These are phyloP conservation scores for Pseudopyrenochaeta lycopersici DNA, from an alignment of 2,329 filamentous ascomycete species.

Conservation along the genomic window DNA sequence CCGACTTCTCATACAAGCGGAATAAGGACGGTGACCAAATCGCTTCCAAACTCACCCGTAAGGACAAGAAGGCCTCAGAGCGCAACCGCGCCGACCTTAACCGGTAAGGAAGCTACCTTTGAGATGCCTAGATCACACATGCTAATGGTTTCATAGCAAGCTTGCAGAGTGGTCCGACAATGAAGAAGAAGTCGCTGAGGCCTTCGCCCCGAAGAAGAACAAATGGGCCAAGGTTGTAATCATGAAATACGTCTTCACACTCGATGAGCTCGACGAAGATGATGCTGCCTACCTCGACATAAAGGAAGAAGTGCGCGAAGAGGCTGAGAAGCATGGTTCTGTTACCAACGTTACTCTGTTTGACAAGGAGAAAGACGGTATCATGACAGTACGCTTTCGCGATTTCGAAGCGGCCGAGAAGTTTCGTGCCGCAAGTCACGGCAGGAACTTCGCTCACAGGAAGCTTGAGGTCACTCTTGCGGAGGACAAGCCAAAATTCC, in stretches of 20 bases:
- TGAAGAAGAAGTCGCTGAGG: slow-evolving; percentile 59
- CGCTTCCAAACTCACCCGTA: slow-evolving; percentile 62
- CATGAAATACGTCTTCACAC: slow-evolving; percentile 91
- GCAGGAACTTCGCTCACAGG: slow-evolving; percentile 23
- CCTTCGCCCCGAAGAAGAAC: slow-evolving; percentile 59
- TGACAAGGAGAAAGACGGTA: slow-evolving; percentile 83
- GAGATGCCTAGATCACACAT: background rate
- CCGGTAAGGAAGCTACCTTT: slow-evolving; percentile 51
- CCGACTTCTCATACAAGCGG: slow-evolving; percentile 92
- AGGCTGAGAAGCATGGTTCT: slow-evolving; percentile 84
- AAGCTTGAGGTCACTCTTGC: slow-evolving; percentile 32
- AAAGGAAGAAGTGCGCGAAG: slow-evolving; percentile 91
- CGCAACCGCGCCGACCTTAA: slow-evolving; percentile 90
- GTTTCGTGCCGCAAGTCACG: slow-evolving; percentile 32
- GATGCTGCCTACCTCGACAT: slow-evolving; percentile 85
- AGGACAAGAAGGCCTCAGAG: slow-evolving; percentile 89
- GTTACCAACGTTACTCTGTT: slow-evolving; percentile 93
- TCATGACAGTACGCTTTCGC: slow-evolving; percentile 85
- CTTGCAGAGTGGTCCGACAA: slow-evolving; percentile 97
- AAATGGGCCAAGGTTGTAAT: slow-evolving; percentile 83
- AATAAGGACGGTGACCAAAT: slow-evolving; percentile 68
- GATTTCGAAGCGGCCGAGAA: slow-evolving; percentile 68
- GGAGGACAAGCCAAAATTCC: slow-evolving; percentile 40
- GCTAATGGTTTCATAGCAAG: slow-evolving; percentile 64
- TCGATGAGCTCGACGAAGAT: slow-evolving; percentile 85